Evolutionary conservation across 2,329 filamentous ascomycete species (phyloP), one percentile per base, ranked within the genome.

Genomic region (Lasiodiplodia gonubiensis): DNA sequence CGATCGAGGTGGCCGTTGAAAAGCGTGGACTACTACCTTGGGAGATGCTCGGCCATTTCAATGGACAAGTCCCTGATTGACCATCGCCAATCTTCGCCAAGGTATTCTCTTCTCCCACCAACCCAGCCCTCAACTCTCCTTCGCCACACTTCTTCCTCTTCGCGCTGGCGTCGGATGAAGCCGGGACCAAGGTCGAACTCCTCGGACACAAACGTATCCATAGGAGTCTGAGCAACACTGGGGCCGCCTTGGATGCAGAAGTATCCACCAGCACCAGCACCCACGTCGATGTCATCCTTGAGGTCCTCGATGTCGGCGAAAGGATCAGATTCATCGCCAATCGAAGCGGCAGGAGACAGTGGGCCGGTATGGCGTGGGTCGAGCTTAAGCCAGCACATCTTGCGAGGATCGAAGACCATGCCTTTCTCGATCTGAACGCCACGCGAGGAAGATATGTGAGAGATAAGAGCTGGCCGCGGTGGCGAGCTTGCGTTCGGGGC

Each of bases 161-260:
- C 93, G 68, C 92, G 87, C 76, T 98, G 94, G 70, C 94, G 86
- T 73, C 90, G 86, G 70, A 98, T 90, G 76, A 98, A 99, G 78
- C 96, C 93, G 3, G 94, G 95, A 0, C 95, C 95, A 67, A 99
- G 93, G 76, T 99, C 95, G 74, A 99, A 99, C 77, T 99, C 95
- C 79, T 99, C 95, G 64, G 93, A 93, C 14, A 97, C 92, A 79
- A 79, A 77, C n/a, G 27, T 67, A 16, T 51, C 64, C 42, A 59
- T 51, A 3, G 57, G 57, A 5, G 66, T 67, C 14, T 39, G 51
- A 8, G 60, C 53, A 37, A 42, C 54, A 18, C 66, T 53, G 16
- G 51, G 51, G 7, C 59, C 51, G 49, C 64, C 51, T 54, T 14
- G 16, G 10, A 46, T 25, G 1, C 39, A 46, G 35, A 63, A 63